These are phyloP conservation scores for Chrysoporthe cubensis DNA, from an alignment of 2,329 filamentous ascomycete genomes.

Conservation along the genomic window DNA sequence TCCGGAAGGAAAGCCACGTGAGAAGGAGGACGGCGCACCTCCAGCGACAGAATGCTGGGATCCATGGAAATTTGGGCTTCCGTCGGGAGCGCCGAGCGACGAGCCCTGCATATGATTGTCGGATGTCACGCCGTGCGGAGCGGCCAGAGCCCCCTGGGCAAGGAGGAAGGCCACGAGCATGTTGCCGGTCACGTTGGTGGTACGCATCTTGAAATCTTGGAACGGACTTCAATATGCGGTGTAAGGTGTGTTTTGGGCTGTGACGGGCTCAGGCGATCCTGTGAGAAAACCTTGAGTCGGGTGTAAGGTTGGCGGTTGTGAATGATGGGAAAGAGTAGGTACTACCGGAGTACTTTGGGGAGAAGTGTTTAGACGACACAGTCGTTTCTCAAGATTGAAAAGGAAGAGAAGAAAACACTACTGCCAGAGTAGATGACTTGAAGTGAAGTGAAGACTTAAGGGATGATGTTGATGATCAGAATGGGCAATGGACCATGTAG, in stretches of 20 bases:
- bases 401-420: background rate
- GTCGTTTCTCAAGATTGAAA: background rate
- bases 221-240: too few species aligned
- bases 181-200: slow-evolving; percentile 3
- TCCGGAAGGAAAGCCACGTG: background rate
- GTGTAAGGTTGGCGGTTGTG: background rate
- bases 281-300: background rate
- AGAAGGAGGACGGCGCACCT: background rate
- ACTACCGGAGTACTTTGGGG: background rate
- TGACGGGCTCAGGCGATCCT: background rate
- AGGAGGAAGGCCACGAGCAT: slow-evolving; percentile 8
- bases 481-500: background rate
- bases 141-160: background rate
- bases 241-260: background rate
- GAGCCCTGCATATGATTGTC: background rate
- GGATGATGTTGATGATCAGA: background rate
- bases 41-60: background rate
- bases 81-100: background rate
- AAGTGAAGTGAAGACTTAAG: background rate
- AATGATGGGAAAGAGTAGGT: background rate
- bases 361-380: background rate
- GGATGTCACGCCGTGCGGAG: background rate
- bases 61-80: background rate
- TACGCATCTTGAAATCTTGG: background rate
- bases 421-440: background rate